These are phyloP conservation scores for Clavispora fructus DNA, from an alignment of 805 yeast genomes.

Conservation along the genomic window DNA sequence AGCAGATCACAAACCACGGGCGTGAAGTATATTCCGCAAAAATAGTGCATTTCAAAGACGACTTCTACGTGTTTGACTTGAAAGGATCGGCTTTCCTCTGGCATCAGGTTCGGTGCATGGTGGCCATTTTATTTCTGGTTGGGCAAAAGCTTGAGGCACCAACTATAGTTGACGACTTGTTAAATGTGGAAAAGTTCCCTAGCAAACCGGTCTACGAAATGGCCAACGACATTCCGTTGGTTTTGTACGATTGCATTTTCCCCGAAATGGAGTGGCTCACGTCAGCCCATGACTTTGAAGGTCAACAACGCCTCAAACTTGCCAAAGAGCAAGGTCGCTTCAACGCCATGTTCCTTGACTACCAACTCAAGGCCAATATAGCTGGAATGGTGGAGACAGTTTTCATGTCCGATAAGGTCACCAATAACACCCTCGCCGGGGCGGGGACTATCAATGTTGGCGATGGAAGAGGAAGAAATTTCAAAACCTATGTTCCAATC, in stretches of 20 bases:
- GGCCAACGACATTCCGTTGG: constrained; percentile 86
- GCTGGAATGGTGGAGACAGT: constrained; percentile 43
- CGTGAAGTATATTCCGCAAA: constrained; percentile 55
- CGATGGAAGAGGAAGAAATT: constrained; percentile 70
- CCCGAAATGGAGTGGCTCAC: constrained; percentile 66
- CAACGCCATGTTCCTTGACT: constrained; percentile 50
- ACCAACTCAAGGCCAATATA: constrained; percentile 52
- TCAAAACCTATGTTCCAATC: constrained; percentile 53
- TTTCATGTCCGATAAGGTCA: constrained; percentile 4
- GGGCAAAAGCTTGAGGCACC: constrained; percentile 76
- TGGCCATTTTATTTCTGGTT: constrained; percentile 71
- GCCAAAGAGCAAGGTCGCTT: constrained; percentile 40
- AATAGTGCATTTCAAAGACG: constrained; percentile 39
- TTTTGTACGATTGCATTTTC: constrained; percentile 79
- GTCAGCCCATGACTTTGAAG: constrained; percentile 23
- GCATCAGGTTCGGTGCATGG: constrained; percentile 98
- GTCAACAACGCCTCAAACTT: constrained; percentile 23
- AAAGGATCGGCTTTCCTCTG: constrained; percentile 89
- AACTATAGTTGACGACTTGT: constrained; percentile 47
- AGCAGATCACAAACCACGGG: constrained; percentile 77
- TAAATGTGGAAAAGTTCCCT: constrained; percentile 54
- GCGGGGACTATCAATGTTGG: constrained; percentile 54
- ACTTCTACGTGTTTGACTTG: constrained; percentile 65
- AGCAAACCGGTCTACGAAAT: constrained; percentile 76
- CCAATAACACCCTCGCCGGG: constrained; percentile 6